Evolutionary conservation across 1,284 basidiomycete species (phyloP).

Genomic region (Violaceomyces palustris): DNA sequence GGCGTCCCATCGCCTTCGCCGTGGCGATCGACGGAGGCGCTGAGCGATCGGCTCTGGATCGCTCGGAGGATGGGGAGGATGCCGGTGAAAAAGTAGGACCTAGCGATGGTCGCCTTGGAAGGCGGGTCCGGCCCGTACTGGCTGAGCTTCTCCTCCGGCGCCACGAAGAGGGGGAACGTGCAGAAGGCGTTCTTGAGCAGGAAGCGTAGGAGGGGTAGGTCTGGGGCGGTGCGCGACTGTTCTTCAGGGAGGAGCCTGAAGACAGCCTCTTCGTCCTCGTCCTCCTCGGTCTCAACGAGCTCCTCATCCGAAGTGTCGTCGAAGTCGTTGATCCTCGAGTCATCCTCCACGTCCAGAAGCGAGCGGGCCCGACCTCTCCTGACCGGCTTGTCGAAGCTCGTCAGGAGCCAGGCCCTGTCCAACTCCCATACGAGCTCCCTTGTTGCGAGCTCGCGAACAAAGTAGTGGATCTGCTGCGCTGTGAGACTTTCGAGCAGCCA

Average conservation of each 20-base stretch:
- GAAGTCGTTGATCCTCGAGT: conserved; percentile 42
- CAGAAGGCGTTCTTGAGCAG: conserved; percentile 44
- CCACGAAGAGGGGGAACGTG: conserved; percentile 46
- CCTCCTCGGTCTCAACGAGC: conserved; percentile 20
- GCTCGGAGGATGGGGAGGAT: conserved; percentile 41
- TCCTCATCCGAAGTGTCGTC: conserved; percentile 31
- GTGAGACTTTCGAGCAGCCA: conserved; percentile 38
- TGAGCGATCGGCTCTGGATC: conserved; percentile 40
- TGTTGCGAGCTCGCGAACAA: conserved; percentile 35
- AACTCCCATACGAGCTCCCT: conserved; percentile 45
- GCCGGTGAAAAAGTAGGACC: conserved; percentile 33
- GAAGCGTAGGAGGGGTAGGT: conserved; percentile 44
- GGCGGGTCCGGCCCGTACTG: conserved; percentile 26
- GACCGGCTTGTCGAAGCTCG: conserved; percentile 32
- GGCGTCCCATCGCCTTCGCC: conserved; percentile 45
- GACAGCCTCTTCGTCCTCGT: conserved; percentile 43
- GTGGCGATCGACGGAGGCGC: conserved; percentile 39
- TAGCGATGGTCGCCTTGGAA: conserved; percentile 37
- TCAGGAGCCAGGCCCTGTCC: conserved; percentile 40
- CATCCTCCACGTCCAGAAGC: conserved; percentile 23
- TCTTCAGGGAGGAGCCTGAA: conserved; percentile 34
- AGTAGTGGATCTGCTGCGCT: conserved; percentile 42
- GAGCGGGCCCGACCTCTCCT: conserved; percentile 2
- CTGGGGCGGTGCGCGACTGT: conserved; percentile 17
- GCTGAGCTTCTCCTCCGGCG: conserved; percentile 27